Evolutionary conservation across 2,329 filamentous ascomycete species (phyloP).

Genomic region (Tolypocladium tundrense): DNA sequence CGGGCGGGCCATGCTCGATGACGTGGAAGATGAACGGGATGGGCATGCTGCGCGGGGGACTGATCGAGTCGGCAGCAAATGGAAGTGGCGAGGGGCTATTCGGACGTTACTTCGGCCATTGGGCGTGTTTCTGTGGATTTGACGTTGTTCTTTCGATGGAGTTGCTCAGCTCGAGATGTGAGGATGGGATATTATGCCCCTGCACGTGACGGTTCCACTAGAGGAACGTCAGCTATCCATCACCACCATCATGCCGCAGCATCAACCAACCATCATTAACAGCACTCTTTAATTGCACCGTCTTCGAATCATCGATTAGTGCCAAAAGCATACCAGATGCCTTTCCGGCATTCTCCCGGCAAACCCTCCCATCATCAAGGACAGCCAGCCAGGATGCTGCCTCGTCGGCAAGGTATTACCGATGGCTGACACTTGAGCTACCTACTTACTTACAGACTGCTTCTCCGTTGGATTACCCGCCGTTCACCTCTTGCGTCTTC

Average conservation of each 20-base stretch:
- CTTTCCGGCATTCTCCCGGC: no score
- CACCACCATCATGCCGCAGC: no score
- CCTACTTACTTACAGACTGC: not conserved
- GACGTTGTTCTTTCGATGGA: not conserved
- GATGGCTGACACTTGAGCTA: not conserved
- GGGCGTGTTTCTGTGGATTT: not conserved
- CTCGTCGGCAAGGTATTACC: not conserved
- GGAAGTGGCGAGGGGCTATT: not conserved
- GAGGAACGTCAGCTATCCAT: no score
- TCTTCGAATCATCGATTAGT: not conserved
- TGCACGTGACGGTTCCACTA: not conserved
- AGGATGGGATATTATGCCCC: not conserved
- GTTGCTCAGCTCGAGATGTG: not conserved
- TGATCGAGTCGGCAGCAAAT: not conserved
- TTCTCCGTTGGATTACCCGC: not conserved
- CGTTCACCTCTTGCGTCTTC: not conserved
- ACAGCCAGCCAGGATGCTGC: not conserved
- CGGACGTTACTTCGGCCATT: not conserved
- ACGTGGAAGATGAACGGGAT: conserved; percentile 39
- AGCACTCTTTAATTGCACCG: not conserved
- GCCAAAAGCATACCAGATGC: no score
- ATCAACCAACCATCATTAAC: no score
- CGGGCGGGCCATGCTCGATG: conserved; percentile 37
- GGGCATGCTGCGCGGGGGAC: conserved; percentile 30
- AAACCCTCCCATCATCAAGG: not conserved